Evolutionary conservation across 352 stramenopile species (phyloP).

Genomic region (Phytophthora crassamura): DNA sequence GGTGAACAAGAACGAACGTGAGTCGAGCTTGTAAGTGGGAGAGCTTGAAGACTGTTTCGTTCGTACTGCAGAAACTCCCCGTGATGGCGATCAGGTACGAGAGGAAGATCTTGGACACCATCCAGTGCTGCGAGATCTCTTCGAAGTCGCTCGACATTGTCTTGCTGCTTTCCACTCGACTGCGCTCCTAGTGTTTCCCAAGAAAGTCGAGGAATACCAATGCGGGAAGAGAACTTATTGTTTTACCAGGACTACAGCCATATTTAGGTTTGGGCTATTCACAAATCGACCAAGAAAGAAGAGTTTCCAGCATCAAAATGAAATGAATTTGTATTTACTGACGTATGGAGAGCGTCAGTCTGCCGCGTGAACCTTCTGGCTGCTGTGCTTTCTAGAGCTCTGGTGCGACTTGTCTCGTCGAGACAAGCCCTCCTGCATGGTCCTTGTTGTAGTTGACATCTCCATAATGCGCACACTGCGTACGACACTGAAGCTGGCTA

Average conservation of each 20-base stretch:
- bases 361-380: constrained; percentile 14
- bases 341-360: neutral
- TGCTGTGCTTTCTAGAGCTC: constrained; percentile 22
- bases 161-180: neutral
- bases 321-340: constrained; percentile 5
- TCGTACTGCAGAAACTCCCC: constrained; percentile 65
- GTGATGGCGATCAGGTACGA: constrained; percentile 65
- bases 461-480: constrained; percentile 30
- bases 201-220: neutral
- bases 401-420: constrained; percentile 2
- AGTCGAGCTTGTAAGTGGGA: neutral
- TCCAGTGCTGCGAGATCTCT: constrained; percentile 50
- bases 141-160: constrained; percentile 18
- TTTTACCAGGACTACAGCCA: neutral
- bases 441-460: constrained; percentile 22
- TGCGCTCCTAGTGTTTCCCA: neutral
- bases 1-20: neutral
- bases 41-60: neutral
- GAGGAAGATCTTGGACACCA: constrained; percentile 46
- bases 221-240: neutral
- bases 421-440: constrained; percentile 30
- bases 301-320: neutral
- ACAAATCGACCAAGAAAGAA: neutral
- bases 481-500: constrained; percentile 46
- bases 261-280: neutral